phyloP scores from a whole-genome alignment of 495 filamentous ascomycete species.

The Neurospora sp. region DNA sequence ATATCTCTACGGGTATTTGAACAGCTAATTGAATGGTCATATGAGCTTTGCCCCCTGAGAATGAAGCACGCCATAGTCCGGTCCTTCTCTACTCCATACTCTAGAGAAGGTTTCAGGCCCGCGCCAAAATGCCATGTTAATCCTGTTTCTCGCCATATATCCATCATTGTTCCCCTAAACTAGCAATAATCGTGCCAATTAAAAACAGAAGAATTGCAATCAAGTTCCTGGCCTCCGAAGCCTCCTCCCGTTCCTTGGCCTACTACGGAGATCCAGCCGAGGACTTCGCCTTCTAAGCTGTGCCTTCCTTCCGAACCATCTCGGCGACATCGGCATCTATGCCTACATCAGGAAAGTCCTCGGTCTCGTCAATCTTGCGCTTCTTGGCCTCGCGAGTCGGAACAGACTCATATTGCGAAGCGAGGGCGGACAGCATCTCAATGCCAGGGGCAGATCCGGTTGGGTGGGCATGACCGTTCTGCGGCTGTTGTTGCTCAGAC shows the following conservation, averaged over 20 bases:
- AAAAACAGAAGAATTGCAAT: not conserved
- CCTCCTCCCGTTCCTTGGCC: not conserved
- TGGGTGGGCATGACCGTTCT: conserved; percentile 13
- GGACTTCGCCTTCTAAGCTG: not conserved
- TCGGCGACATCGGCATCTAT: conserved; percentile 80
- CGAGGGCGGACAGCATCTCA: conserved; percentile 43
- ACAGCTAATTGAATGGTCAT: not conserved
- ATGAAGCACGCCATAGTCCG: not conserved
- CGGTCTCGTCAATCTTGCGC: conserved; percentile 53
- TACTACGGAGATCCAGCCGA: not conserved
- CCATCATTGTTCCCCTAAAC: not conserved
- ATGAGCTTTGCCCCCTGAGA: not conserved
- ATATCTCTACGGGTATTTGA: not conserved
- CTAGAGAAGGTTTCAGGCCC: not conserved
- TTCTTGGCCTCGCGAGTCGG: conserved; percentile 56
- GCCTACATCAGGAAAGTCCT: conserved; percentile 61
- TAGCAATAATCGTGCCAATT: not conserved
- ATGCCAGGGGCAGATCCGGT: conserved; percentile 30
- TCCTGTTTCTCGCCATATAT: not conserved
- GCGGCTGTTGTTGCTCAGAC: conserved; percentile 6
- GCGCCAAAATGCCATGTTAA: not conserved
- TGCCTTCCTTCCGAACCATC: conserved; percentile 50
- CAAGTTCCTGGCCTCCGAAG: not conserved
- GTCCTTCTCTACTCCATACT: not conserved
- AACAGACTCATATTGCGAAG: conserved; percentile 36